phyloP scores from a whole-genome alignment of 1,284 basidiomycete species.

The Cryptococcus wingfieldii region DNA sequence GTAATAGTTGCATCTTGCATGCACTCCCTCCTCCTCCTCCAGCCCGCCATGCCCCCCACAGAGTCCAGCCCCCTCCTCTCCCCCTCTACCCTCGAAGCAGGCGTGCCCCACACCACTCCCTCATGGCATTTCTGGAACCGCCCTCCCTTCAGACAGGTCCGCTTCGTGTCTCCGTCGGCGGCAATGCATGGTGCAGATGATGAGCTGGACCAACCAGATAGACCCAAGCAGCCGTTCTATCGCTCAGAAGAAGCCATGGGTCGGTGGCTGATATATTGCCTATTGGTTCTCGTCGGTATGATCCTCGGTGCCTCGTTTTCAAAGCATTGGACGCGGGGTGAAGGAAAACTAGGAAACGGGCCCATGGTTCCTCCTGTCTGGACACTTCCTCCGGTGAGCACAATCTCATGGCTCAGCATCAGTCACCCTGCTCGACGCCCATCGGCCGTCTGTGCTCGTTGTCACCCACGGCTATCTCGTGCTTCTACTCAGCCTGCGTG shows the following conservation, averaged over 20 bases:
- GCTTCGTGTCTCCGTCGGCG: constrained; percentile 3
- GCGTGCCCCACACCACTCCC: neutral
- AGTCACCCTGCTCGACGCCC: neutral
- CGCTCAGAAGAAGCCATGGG: constrained; percentile 1
- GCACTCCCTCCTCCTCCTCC: too few species aligned
- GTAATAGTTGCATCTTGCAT: too few species aligned
- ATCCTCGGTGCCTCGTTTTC: constrained; percentile 10
- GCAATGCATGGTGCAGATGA: too few species aligned
- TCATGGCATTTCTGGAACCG: constrained; percentile 20
- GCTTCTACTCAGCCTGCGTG: neutral
- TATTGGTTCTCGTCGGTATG: constrained; percentile 10
- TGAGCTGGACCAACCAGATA: neutral
- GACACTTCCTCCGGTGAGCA: constrained; percentile 32
- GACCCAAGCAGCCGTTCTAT: neutral
- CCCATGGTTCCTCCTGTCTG: constrained; percentile 38
- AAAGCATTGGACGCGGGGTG: constrained; percentile 3
- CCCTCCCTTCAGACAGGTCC: constrained; percentile 12
- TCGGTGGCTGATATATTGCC: constrained; percentile 9
- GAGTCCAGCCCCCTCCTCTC: constrained; percentile 6
- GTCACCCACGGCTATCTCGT: neutral
- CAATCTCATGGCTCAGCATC: neutral
- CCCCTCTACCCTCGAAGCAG: neutral
- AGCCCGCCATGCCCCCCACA: neutral
- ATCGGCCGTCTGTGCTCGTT: neutral
- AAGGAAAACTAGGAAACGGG: constrained; percentile 16